Evolutionary conservation across 805 yeast genomes (phyloP).

Genomic region (Metschnikowia lachancei): DNA sequence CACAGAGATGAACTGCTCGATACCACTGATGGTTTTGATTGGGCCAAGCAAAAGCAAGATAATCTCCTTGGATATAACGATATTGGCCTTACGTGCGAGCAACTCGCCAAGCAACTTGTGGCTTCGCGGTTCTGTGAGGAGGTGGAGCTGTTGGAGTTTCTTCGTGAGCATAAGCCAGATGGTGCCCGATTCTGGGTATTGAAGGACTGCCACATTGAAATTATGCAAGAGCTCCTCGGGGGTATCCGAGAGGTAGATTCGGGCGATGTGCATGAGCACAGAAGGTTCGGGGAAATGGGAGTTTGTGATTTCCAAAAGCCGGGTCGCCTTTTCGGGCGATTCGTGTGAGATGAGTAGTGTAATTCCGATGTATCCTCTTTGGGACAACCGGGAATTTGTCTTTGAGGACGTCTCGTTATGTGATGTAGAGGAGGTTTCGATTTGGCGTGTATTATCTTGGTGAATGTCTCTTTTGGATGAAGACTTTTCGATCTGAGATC

Average conservation of each 20-base stretch:
- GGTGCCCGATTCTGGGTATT: slow-evolving; percentile 25
- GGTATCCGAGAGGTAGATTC: slow-evolving; percentile 27
- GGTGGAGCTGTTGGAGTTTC: slow-evolving; percentile 31
- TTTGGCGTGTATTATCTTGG: no score
- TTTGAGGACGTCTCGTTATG: no score
- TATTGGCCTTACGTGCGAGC: slow-evolving; percentile 18
- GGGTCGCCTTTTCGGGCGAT: slow-evolving; percentile 26
- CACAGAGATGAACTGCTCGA: slow-evolving; percentile 22
- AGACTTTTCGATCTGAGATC: slow-evolving; percentile 12
- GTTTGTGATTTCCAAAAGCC: slow-evolving; percentile 29
- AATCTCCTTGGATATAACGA: slow-evolving; percentile 35
- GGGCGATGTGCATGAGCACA: slow-evolving; percentile 24
- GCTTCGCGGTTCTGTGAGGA: slow-evolving; percentile 31
- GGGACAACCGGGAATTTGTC: slow-evolving; percentile 15
- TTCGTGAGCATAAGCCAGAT: slow-evolving; percentile 38
- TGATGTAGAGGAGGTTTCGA: no score
- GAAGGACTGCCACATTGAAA: slow-evolving; percentile 31
- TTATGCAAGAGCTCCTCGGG: slow-evolving; percentile 36
- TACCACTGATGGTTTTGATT: slow-evolving; percentile 22
- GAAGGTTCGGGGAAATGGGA: slow-evolving; percentile 25
- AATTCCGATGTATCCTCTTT: slow-evolving; percentile 39
- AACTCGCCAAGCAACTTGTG: slow-evolving; percentile 28
- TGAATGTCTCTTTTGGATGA: no score
- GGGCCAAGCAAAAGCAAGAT: slow-evolving; percentile 32
- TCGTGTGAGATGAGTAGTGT: slow-evolving; percentile 28